These are phyloP conservation scores for Epipyxis sp. DNA, from an alignment of 108 stramenopile species.

Conservation along the genomic window DNA sequence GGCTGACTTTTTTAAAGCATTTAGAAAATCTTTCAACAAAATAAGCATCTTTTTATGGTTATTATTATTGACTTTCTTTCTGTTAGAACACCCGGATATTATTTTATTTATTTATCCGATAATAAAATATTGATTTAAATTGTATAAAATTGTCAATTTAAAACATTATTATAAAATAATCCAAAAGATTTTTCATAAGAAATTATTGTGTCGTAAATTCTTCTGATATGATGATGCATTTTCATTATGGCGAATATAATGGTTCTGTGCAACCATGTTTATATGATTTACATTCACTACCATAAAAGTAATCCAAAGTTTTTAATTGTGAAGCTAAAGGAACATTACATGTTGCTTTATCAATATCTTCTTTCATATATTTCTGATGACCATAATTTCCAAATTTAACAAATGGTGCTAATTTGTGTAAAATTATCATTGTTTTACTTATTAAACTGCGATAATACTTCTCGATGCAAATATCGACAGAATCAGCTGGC, in stretches of 20 bases:
- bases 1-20: too few relatives aligned
- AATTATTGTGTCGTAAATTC: too few relatives aligned
- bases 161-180: too few relatives aligned
- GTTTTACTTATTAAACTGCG: neutral
- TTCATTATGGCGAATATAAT: neutral
- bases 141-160: too few relatives aligned
- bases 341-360: neutral
- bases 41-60: too few relatives aligned
- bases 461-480: neutral
- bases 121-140: too few relatives aligned
- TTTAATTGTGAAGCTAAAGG: neutral
- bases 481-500: neutral
- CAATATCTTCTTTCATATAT: neutral
- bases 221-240: neutral
- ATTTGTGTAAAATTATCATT: neutral
- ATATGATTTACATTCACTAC: neutral
- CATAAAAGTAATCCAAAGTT: neutral
- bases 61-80: too few relatives aligned
- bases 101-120: too few relatives aligned
- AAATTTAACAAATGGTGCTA: neutral
- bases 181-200: too few relatives aligned
- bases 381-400: neutral
- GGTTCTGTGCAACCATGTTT: neutral
- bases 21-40: too few relatives aligned
- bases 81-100: too few relatives aligned